These are phyloP conservation scores for Ocimum tenuiflorum DNA, from an alignment of 257 asterid genomes.

Conservation along the genomic window DNA sequence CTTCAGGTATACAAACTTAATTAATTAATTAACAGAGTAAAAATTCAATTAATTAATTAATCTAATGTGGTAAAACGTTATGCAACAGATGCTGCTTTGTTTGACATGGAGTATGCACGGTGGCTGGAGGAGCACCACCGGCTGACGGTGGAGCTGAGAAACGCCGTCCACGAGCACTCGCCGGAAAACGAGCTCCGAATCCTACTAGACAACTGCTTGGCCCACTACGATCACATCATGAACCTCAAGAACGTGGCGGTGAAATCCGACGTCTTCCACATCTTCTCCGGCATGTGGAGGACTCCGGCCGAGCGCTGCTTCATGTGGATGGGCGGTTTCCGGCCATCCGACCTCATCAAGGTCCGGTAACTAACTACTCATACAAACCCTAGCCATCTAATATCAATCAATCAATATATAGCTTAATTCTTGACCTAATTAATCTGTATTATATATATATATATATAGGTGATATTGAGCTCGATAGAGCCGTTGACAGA, in stretches of 20 bases:
- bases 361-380: no score
- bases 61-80: no score
- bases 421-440: no score
- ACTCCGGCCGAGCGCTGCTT: constrained; percentile 88
- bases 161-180: constrained; percentile 41
- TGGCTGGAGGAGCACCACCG: constrained; percentile 80
- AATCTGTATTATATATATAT: no score
- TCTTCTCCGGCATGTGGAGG: constrained; percentile 71
- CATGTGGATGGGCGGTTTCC: constrained; percentile 84
- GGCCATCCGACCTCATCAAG: constrained; percentile 79
- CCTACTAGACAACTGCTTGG: constrained; percentile 39
- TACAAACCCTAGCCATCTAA: no score
- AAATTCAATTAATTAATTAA: no score
- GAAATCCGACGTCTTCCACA: constrained; percentile 62
- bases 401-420: background rate
- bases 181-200: constrained; percentile 56
- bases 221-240: constrained; percentile 48
- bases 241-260: constrained; percentile 42
- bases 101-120: constrained; percentile 67
- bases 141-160: constrained; percentile 51
- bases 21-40: no score
- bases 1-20: no score
- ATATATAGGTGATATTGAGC: background rate
- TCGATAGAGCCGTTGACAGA: constrained; percentile 62
- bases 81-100: constrained; percentile 38